Evolutionary conservation across 163 green algal species (phyloP), one percentile per base, ranked within the genome.

Genomic region (Chlamydomonas reinhardtii): DNA sequence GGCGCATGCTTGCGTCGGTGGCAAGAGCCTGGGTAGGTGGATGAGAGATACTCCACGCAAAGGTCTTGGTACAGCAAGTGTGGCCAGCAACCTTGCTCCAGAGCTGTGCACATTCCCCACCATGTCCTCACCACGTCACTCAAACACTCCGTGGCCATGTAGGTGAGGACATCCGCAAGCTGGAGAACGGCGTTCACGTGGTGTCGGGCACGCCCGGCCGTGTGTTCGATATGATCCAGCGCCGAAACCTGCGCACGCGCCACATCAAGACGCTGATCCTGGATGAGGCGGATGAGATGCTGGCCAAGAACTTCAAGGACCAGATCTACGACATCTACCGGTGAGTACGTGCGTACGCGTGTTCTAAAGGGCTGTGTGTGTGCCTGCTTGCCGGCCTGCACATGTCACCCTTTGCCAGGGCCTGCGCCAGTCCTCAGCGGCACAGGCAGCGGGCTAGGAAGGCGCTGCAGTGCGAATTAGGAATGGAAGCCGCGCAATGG

Each of bases 281-380:
- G 70, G 87, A 91, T 61, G 98, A 99, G 91, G 97, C 98, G 31
- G 98, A 99, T 84, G 98, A 99, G 93, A 99, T 99, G 98, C 94
- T 99, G 39, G 96, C 91, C 89, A 96, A 98, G 86, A 98, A 98
- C 73, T 99, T 99, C 94, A 99, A 98, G 91, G 98, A 99, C 91
- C 98, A 99, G 93, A 99, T 99, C 87, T 99, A 99, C 86, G 97
- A 99, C 90, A 96, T 99, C 56, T 99, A 99, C 92, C 89, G 97
- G 48, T 97, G n/a, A n/a, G n/a, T n/a, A n/a, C n/a, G n/a, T n/a
- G n/a, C n/a, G n/a, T n/a, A n/a, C n/a, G n/a, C n/a, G n/a, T n/a
- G n/a, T n/a, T n/a, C n/a, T n/a, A n/a, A n/a, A n/a, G n/a, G n/a
- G n/a, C n/a, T n/a, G n/a, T n/a, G n/a, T n/a, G 92, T 27, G 76